Base-by-base conservation (phyloP, 345 rosid species). In the Gossypium sturtianum region DNA sequence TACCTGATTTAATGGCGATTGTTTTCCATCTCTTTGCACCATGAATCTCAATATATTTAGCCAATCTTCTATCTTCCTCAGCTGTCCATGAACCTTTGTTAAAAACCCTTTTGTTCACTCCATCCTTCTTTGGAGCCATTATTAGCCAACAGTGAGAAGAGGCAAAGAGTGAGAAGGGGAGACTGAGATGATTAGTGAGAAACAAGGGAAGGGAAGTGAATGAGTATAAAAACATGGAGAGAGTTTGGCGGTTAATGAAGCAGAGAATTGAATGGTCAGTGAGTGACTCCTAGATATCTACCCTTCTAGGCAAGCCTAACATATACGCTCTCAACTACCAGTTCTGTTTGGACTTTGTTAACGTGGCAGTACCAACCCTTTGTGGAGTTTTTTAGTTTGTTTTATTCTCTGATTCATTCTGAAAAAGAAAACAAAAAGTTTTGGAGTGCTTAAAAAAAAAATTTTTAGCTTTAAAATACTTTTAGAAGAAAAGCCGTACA, bases 21-120 rank as follows among this genome's bases (percentile, higher is more conserved):
- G 84, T 83, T 74, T 82, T 87, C 90, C 90, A 89, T 68, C 85
- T 87, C 81, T 77, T 84, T 23, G 89, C 83, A 25, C 93, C 93
- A 59, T 86, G 90, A 66, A 75, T 69, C 71, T 84, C 88, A 72
- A 85, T 79, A 62, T 57, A 86, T 66, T 82, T 71, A 47, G 90
- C 83, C n/a, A 89, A 77, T 72, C 70, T 89, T 16, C 74, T 22
- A 66, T 89, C 90, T 77, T 89, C 93, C 79, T 87, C 90, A 20
- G 87, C 83, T 3, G 90, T 86, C 90, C 90, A 87, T 2, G 89
- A 83, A 62, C 90, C 93, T 80, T 49, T 87, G 80, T 79, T 83
- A 84, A 81, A 76, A 17, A 41, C 76, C 70, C 65, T 87, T 61
- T 80, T 84, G 29, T 16, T 51, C 57, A 62, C 59, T 19, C 75